Evolutionary conservation across 1,139 yeast genomes (phyloP).

Genomic region (Candida buenavistaensis): DNA sequence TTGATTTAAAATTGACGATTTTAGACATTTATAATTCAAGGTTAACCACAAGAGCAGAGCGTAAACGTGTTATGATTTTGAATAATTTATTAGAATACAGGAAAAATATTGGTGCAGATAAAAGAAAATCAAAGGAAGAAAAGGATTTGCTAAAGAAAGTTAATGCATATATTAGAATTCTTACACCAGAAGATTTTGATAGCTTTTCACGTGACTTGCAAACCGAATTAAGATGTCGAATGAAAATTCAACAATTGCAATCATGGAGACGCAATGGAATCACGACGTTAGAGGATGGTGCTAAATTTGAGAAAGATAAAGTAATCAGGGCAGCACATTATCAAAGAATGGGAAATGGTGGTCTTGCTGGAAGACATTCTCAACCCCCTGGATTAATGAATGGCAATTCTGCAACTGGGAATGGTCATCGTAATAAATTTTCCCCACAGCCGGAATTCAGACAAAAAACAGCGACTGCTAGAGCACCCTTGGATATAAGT

Average conservation of each 20-base stretch:
- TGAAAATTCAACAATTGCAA: conserved; percentile 84
- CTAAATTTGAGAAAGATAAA: conserved; percentile 86
- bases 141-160: conserved; percentile 73
- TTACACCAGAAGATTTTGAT: conserved; percentile 80
- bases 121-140: conserved; percentile 84
- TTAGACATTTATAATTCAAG: conserved; percentile 88
- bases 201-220: conserved; percentile 70
- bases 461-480: conserved; percentile 35
- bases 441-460: conserved; percentile 39
- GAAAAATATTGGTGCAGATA: conserved; percentile 71
- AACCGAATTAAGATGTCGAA: conserved; percentile 75
- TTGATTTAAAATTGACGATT: conserved; percentile 83
- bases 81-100: conserved; percentile 84
- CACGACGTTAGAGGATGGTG: conserved; percentile 79
- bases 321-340: conserved; percentile 58
- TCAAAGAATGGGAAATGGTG: conserved; percentile 58
- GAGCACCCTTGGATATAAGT: conserved; percentile 71
- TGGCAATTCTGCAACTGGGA: conserved; percentile 11
- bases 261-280: conserved; percentile 92
- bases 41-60: conserved; percentile 87
- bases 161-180: conserved; percentile 78
- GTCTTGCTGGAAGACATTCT: conserved; percentile 30
- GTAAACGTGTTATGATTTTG: conserved; percentile 77
- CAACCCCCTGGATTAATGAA: conserved; percentile 15
- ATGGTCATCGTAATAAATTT: conserved; percentile 15